These are phyloP conservation scores for Hanseniaspora valbyensis DNA, from an alignment of 805 yeast species.

Conservation along the genomic window DNA sequence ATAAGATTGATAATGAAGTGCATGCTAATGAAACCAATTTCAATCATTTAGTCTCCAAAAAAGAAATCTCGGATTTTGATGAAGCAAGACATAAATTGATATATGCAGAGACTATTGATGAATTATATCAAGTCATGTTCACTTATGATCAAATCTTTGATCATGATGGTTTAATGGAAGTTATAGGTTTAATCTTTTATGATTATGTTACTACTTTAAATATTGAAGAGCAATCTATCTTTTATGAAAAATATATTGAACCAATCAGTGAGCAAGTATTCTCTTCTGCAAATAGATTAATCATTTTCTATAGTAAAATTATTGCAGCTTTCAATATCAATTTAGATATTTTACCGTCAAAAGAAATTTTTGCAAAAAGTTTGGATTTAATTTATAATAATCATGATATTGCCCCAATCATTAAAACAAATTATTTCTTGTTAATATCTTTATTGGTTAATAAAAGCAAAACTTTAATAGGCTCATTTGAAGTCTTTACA, in stretches of 20 bases:
- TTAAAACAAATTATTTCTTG: slow-evolving; percentile 40
- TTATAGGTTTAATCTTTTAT: slow-evolving; percentile 14
- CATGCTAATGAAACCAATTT: neutral
- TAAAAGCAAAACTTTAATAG: slow-evolving; percentile 35
- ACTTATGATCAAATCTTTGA: slow-evolving; percentile 5
- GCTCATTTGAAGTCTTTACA: slow-evolving; percentile 18
- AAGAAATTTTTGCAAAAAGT: neutral
- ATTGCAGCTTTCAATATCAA: slow-evolving; percentile 37
- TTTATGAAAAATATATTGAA: slow-evolving; percentile 4
- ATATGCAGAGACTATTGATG: neutral
- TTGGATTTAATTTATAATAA: neutral
- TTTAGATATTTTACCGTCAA: neutral
- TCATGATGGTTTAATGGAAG: slow-evolving; percentile 15
- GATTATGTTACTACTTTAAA: slow-evolving; percentile 14
- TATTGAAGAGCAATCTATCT: neutral
- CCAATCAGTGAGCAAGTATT: slow-evolving; percentile 15
- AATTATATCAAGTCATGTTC: slow-evolving; percentile 8
- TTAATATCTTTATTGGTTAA: slow-evolving; percentile 45
- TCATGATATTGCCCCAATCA: slow-evolving; percentile 15
- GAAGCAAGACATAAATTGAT: slow-evolving; percentile 1
- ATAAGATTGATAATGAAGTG: neutral
- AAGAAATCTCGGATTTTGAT: neutral
- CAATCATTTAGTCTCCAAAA: neutral
- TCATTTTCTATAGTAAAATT: slow-evolving; percentile 36
- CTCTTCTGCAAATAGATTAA: slow-evolving; percentile 25